Percentiles rank a stretch among this genome's conserved stretches.
Evolutionary conservation across 257 asterid genomes (phyloP).

Genomic region (Solanum chmielewskii): DNA sequence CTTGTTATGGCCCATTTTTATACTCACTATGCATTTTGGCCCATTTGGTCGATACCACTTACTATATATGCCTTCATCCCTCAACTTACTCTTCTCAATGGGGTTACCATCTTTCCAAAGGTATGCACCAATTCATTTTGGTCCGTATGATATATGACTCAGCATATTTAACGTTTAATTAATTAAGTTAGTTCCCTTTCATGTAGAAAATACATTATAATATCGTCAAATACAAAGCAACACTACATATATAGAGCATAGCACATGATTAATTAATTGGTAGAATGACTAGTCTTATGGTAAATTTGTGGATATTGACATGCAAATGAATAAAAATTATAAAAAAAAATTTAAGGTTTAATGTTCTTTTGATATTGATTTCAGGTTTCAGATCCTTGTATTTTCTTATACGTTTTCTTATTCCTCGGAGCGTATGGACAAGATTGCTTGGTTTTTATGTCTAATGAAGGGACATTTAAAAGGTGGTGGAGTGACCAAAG

Average conservation of each 20-base stretch:
- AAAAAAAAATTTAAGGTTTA: neutral
- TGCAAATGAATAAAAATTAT: neutral
- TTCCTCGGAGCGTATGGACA: constrained; percentile 62
- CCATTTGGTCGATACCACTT: constrained; percentile 53
- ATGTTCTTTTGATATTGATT: neutral
- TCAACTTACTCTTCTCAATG: constrained; percentile 35
- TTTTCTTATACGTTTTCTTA: constrained; percentile 36
- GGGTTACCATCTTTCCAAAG: constrained; percentile 52
- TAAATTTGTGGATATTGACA: neutral
- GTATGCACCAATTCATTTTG: constrained; percentile 9
- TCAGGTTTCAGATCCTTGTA: constrained; percentile 51
- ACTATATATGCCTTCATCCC: constrained; percentile 53
- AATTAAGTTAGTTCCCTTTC: neutral
- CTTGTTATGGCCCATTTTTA: constrained; percentile 37
- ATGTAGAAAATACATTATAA: neutral
- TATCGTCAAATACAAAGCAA: neutral
- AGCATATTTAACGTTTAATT: neutral
- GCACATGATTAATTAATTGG: neutral
- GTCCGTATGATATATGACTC: neutral
- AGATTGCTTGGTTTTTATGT: constrained; percentile 47
- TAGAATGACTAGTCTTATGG: neutral
- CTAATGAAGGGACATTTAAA: constrained; percentile 22
- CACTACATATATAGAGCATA: neutral
- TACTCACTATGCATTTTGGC: constrained; percentile 53
- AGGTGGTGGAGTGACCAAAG: constrained; percentile 88